Evolutionary conservation across 352 stramenopile genomes (phyloP), one percentile per base, ranked within the genome.

Genomic region (Globisporangium lucens): DNA sequence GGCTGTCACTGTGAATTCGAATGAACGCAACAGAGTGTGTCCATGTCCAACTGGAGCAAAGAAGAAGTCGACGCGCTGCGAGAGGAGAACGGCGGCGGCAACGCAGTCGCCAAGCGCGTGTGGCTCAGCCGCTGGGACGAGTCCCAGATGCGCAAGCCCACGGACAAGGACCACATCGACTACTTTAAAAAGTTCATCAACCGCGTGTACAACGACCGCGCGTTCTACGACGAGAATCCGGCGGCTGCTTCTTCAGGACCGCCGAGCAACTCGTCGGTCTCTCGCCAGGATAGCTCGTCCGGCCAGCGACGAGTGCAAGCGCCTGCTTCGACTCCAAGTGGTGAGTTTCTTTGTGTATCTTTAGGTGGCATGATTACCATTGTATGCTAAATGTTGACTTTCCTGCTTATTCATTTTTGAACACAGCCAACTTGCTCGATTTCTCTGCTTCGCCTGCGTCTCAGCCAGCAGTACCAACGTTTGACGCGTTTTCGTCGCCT

Each of bases 11-110:
- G n/a, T 59, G 15, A 13, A 30, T 57, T 24, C 17, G 15, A 27
- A 41, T 29, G 36, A 49, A 66, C 53, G n/a, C 20, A 27, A 38
- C 24, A 83, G 78, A 94, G 87, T 57, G 82, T 98, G 22, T 98
- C 94, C 61, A 99, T 99, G 95, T 95, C 79, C 60, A 97, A 90
- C 71, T 99, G 95, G 95, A 95, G 82, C 27, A 83, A 93, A 65
- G 82, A 89, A 0, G 94, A 99, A 65, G 95, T 98, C 17, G 78
- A 95, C 22, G 83, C 90, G 46, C 71, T 99, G 33, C 83, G 89
- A 35, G 86, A 96, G 36, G 75, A 84, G 65, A 93, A 95, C 62
- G 82, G 56, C 41, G 67, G 60, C 35, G 53, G 68, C 22, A 69
- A 68, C 56, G 68, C 71, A 2, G 53, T 66, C 24, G 61, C 60